These are phyloP conservation scores for Populus hybrid DNA, from an alignment of 441 rosid genomes.

Conservation along the genomic window DNA sequence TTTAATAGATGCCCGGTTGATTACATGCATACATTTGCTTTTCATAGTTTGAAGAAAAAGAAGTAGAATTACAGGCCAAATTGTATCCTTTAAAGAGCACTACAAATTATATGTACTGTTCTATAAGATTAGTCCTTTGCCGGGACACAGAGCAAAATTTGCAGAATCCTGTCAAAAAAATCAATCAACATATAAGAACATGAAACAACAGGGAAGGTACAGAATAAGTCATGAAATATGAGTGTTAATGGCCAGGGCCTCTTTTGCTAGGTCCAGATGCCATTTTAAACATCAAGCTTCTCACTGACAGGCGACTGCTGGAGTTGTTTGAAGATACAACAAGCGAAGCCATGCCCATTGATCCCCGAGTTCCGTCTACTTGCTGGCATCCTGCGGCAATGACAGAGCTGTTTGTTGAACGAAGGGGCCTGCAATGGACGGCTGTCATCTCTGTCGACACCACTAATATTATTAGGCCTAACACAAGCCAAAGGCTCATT, in stretches of 20 bases:
- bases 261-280: slow-evolving; percentile 81
- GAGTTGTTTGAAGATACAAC: slow-evolving; percentile 27
- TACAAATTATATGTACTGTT: neutral
- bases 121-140: neutral
- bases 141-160: neutral
- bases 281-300: slow-evolving; percentile 47
- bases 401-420: slow-evolving; percentile 13
- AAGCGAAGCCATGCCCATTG: slow-evolving; percentile 19
- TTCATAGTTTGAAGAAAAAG: neutral
- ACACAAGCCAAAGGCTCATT: slow-evolving; percentile 24
- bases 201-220: neutral
- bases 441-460: slow-evolving; percentile 28
- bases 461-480: slow-evolving; percentile 30
- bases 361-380: slow-evolving; percentile 19
- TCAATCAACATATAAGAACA: neutral
- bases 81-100: neutral
- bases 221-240: neutral
- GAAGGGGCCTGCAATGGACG: slow-evolving; percentile 44
- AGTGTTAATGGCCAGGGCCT: slow-evolving; percentile 69
- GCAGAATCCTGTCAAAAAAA: neutral
- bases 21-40: neutral
- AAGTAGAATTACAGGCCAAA: neutral
- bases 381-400: slow-evolving; percentile 10
- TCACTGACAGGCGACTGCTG: slow-evolving; percentile 19
- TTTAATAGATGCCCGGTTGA: neutral